phyloP scores from a whole-genome alignment of 2,329 filamentous ascomycete genomes.

The Plenodomus lindquistii region DNA sequence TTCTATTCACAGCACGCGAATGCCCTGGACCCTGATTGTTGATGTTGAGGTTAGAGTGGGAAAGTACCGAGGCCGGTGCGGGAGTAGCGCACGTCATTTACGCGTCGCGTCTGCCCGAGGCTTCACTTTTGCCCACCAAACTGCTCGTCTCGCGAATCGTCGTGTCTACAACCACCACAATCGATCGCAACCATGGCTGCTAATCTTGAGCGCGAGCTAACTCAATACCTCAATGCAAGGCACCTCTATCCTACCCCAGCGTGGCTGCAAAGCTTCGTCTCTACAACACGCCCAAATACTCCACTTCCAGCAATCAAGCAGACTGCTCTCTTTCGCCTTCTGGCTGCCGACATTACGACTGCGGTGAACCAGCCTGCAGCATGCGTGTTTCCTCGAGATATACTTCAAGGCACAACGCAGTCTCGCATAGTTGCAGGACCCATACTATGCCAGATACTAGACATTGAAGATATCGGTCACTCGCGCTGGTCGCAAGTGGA shows the following conservation, averaged over 20 bases:
- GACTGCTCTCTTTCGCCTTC: conserved; percentile 78
- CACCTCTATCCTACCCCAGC: conserved; percentile 58
- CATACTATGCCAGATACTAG: conserved; percentile 79
- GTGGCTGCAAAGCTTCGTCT: conserved; percentile 68
- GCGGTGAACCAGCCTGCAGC: conserved; percentile 52
- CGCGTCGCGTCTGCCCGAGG: conserved; percentile 29
- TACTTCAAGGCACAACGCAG: conserved; percentile 59
- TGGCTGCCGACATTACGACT: conserved; percentile 74
- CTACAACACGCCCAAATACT: conserved; percentile 57
- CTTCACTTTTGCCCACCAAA: conserved; percentile 1
- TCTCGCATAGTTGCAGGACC: conserved; percentile 63
- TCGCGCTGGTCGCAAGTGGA: conserved; percentile 89
- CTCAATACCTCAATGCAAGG: conserved; percentile 60
- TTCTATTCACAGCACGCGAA: not conserved
- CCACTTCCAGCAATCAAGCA: conserved; percentile 74
- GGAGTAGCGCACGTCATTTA: conserved; percentile 24
- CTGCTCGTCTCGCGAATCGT: not conserved
- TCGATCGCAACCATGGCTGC: conserved; percentile 26
- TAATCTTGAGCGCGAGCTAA: conserved; percentile 45
- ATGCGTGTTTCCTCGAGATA: conserved; percentile 61
- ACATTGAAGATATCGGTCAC: conserved; percentile 79
- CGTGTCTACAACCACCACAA: not conserved
- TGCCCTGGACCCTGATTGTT: not conserved
- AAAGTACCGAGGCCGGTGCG: conserved; percentile 23
- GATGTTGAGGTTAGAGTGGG: conserved; percentile 1